phyloP scores from a whole-genome alignment of 441 rosid genomes.

The Mallotus japonicus region DNA sequence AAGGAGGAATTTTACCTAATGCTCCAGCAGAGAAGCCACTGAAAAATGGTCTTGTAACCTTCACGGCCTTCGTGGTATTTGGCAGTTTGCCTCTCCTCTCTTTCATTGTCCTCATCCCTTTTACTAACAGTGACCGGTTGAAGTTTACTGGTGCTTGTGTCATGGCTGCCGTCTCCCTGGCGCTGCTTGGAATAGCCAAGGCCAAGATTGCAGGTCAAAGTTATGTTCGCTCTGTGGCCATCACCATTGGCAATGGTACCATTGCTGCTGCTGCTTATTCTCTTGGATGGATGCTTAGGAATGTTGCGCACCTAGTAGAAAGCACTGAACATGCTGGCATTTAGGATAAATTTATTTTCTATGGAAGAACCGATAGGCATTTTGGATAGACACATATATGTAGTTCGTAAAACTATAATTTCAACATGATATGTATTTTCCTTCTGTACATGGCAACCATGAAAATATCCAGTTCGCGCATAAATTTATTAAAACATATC shows the following conservation, averaged over 20 bases:
- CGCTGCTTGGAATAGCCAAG: conserved; percentile 37
- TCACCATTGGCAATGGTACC: conserved; percentile 29
- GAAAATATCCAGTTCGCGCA: no score
- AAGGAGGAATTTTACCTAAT: conserved; percentile 23
- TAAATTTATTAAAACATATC: background rate
- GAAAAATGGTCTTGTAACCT: conserved; percentile 40
- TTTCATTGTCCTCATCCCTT: conserved; percentile 40
- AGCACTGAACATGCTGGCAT: conserved; percentile 9
- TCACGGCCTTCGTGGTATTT: conserved; percentile 34
- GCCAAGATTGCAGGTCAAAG: conserved; percentile 36
- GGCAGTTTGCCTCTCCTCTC: conserved; percentile 41
- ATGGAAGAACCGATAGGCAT: background rate
- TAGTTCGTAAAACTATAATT: background rate
- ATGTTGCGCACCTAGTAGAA: conserved; percentile 25
- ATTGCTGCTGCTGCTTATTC: conserved; percentile 40
- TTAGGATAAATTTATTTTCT: background rate
- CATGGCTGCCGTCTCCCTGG: conserved; percentile 35
- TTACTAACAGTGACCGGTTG: conserved; percentile 25
- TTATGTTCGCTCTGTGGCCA: conserved; percentile 20
- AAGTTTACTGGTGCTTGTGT: conserved; percentile 39
- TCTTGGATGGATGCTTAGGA: conserved; percentile 36
- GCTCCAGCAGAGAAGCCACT: conserved; percentile 30
- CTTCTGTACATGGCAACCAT: background rate
- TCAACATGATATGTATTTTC: background rate
- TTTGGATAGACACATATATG: background rate